A percentile compares a stretch with the other conserved stretches of the same genome.
These are phyloP conservation scores for Setaria italica DNA, from an alignment of 202 grass and related monocot species.

Conservation along the genomic window DNA sequence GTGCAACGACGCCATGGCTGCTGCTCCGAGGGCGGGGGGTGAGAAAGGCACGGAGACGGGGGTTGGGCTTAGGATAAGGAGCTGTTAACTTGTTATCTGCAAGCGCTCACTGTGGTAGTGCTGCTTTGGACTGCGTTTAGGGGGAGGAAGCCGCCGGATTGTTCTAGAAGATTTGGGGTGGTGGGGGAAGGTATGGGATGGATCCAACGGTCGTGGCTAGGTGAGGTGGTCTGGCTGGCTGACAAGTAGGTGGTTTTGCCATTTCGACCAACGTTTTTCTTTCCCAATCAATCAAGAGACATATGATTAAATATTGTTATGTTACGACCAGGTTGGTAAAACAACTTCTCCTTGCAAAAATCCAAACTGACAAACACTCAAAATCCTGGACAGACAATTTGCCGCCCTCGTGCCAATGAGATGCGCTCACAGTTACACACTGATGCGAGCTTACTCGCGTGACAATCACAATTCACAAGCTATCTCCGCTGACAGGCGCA, in stretches of 20 bases:
- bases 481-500: neutral
- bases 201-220: neutral
- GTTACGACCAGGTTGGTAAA: neutral
- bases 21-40: neutral
- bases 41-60: too few species aligned
- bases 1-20: conserved; percentile 68
- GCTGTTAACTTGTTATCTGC: neutral
- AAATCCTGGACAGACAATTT: neutral
- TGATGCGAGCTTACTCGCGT: neutral
- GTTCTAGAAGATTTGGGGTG: conserved; percentile 38
- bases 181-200: neutral
- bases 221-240: neutral
- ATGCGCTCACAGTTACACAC: neutral
- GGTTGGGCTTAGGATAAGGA: conserved; percentile 44
- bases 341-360: neutral
- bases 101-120: neutral
- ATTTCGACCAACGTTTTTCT: neutral
- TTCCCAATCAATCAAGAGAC: neutral
- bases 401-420: neutral
- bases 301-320: too few species aligned
- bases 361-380: neutral
- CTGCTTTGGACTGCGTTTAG: neutral
- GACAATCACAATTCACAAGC: neutral
- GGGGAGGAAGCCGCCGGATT: conserved; percentile 11
- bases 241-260: neutral